phyloP scores from a whole-genome alignment of 192 early-diverging fungal species.

The Coemansia sp. region DNA sequence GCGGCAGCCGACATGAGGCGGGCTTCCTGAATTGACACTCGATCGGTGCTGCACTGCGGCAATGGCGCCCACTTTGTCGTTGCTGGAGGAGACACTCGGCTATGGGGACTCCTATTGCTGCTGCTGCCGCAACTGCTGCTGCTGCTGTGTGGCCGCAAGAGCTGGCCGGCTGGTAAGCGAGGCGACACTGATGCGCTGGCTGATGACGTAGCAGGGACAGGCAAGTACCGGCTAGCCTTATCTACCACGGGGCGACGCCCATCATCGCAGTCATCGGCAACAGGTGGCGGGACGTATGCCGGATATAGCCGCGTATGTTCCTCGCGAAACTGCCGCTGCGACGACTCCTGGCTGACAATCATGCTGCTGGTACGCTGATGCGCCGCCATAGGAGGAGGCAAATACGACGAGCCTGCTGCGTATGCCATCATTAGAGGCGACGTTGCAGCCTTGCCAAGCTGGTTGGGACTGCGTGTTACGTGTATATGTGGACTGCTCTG shows the following conservation, averaged over 20 bases:
- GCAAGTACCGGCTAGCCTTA: constrained; percentile 16
- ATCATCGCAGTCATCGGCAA: neutral
- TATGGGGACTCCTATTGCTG: neutral
- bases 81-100: neutral
- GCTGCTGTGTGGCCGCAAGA: constrained; percentile 8
- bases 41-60: constrained; percentile 38
- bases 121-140: neutral
- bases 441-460: neutral
- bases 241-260: neutral
- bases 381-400: neutral
- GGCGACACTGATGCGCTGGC: neutral
- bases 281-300: neutral
- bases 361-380: neutral
- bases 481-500: neutral
- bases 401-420: neutral
- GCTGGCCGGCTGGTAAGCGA: neutral
- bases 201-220: neutral
- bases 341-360: neutral
- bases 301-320: neutral
- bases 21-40: constrained; percentile 29
- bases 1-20: constrained; percentile 51
- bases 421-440: neutral
- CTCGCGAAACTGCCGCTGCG: neutral
- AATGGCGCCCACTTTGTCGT: constrained; percentile 26
- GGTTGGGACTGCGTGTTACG: neutral